A percentile compares a stretch with the other conserved stretches of the same genome.
These are phyloP conservation scores for Zymoseptoria brevis DNA, from an alignment of 2,329 filamentous ascomycete genomes.

Conservation along the genomic window DNA sequence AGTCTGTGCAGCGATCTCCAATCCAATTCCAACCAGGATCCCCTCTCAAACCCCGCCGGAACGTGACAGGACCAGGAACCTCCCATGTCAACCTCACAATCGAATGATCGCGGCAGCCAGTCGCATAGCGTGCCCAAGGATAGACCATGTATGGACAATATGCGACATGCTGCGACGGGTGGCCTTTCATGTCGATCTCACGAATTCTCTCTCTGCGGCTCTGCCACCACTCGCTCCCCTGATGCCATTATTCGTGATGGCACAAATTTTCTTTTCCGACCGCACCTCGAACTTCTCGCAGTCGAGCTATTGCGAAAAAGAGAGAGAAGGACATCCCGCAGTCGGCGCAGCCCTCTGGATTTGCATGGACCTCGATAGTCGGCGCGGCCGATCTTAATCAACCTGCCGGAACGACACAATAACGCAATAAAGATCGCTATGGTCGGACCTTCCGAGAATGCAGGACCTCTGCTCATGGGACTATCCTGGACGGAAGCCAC, in stretches of 20 bases:
- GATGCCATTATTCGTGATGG: not conserved
- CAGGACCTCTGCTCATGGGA: not conserved
- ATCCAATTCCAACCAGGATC: not conserved
- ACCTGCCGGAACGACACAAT: not conserved
- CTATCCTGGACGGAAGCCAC: not conserved
- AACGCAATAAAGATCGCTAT: not conserved
- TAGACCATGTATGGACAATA: not conserved
- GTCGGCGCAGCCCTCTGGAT: not conserved
- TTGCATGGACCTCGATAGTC: not conserved
- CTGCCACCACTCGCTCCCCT: not conserved
- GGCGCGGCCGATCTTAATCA: not conserved
- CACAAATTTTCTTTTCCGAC: not conserved
- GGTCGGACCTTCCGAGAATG: not conserved
- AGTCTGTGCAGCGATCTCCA: not conserved
- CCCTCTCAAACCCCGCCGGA: not conserved
- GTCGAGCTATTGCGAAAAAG: not conserved
- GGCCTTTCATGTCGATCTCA: not conserved
- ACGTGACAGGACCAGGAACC: not conserved
- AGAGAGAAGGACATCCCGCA: not conserved
- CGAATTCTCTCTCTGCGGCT: not conserved
- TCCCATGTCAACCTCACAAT: not conserved
- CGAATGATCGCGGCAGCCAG: not conserved
- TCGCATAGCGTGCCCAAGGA: not conserved
- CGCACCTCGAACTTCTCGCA: not conserved
- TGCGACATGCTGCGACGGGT: not conserved